Conservation (phyloP, 495 filamentous ascomycete genomes). For the Talaromyces borbonicus region DNA sequence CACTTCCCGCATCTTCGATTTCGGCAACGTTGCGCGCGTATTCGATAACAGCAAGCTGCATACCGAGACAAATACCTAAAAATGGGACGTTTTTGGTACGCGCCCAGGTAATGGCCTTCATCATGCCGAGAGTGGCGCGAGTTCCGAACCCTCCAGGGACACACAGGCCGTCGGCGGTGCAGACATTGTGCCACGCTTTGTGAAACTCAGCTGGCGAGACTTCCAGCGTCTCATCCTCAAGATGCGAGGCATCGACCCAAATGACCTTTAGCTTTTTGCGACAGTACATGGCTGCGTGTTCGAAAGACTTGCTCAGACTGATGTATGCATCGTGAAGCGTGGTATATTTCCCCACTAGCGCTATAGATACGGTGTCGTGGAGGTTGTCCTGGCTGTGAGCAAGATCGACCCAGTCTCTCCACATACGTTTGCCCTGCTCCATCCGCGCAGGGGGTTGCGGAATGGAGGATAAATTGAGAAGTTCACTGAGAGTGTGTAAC, state of each 20-base stretch:
- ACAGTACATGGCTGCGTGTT: conserved; percentile 86
- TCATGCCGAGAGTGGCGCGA: conserved; percentile 82
- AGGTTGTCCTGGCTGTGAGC: conserved; percentile 49
- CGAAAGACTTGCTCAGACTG: conserved; percentile 71
- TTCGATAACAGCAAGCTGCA: conserved; percentile 92
- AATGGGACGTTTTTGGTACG: conserved; percentile 72
- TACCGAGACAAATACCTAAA: conserved; percentile 87
- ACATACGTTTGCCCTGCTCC: conserved; percentile 50
- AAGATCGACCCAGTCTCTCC: conserved; percentile 66
- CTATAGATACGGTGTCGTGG: conserved; percentile 66
- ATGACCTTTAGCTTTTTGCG: conserved; percentile 66
- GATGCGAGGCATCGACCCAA: conserved; percentile 75
- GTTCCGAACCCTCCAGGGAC: conserved; percentile 74
- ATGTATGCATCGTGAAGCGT: conserved; percentile 76
- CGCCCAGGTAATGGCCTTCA: conserved; percentile 71
- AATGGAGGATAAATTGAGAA: conserved; percentile 41
- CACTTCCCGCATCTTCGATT: conserved; percentile 48
- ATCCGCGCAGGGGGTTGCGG: conserved; percentile 34
- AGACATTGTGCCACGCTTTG: conserved; percentile 78
- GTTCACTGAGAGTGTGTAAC: conserved; percentile 46
- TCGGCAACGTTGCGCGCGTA: conserved; percentile 65
- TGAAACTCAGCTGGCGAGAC: conserved; percentile 64
- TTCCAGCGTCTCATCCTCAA: conserved; percentile 53
- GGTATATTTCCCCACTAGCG: conserved; percentile 86
- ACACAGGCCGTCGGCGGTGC: conserved; percentile 48